Base-by-base conservation (phyloP, 768 basidiomycete genomes). In the Termitomyces sp. region DNA sequence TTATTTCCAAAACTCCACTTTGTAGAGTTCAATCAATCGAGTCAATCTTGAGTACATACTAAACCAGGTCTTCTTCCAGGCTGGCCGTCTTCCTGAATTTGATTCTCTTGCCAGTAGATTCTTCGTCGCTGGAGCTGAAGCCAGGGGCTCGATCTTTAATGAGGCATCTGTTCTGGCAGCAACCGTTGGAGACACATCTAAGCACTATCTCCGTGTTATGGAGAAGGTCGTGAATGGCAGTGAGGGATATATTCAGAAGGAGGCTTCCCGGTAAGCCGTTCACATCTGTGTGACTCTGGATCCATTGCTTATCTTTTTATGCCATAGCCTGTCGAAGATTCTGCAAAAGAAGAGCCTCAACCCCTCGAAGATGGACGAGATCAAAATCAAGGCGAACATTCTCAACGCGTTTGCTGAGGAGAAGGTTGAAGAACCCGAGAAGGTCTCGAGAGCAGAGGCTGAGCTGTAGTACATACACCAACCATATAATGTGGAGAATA, bases 311-410 rank as follows among this genome's bases (percentile, higher is more conserved):
- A 67, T 36, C 27, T 62, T 61, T 16, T 27, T 39, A 64, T 54
- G 30, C 58, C 55, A 54, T 58, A 93, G 93, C n/a, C 76, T 94
- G 61, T 78, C 78, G 58, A 82, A 83, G 60, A 90, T 96, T 66
- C 79, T 95, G 58, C 73, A 76, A 66, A 96, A 95, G 73, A 86
- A 88, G 51, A 85, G 78, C n/a, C 76, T 98, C 45, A 79, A 89
- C 8, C 79, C 82, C 0, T 73, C 79, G 44, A 98, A 98, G 75
- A 74, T 95, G 45, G 97, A 99, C 69, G 94, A 98, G 76, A 87
- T 98, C 68, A 90, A 92, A 74, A 82, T 91, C 70, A 98, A 96
- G 77, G 81, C 84, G 55, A 98, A 98, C 76, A 83, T 98, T 65
- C 81, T 94, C 50, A 70, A 74, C 16, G 83, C 89, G 0, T 93